Evolutionary conservation across 306 rosid genomes (phyloP).

Genomic region (Carpinus fangiana): DNA sequence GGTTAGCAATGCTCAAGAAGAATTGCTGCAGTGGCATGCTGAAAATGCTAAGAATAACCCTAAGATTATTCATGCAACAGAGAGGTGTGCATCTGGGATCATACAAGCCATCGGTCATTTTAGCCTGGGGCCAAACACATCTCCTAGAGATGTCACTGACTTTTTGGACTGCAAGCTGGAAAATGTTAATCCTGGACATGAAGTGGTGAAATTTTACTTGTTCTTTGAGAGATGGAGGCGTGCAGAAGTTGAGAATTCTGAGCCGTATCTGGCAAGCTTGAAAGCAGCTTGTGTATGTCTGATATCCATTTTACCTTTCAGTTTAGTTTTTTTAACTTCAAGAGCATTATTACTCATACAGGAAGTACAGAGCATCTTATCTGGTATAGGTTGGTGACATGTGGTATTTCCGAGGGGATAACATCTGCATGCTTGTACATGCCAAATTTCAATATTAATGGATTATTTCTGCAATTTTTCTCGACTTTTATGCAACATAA

Average conservation of each 20-base stretch:
- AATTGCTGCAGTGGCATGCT: slow-evolving; percentile 87
- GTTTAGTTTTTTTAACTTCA: background rate
- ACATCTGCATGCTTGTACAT: background rate
- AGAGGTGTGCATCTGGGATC: slow-evolving; percentile 95
- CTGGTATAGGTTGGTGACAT: background rate
- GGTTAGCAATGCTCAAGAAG: slow-evolving; percentile 99
- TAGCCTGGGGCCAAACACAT: slow-evolving; percentile 59
- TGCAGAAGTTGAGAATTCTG: slow-evolving; percentile 72
- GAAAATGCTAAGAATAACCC: slow-evolving; percentile 77
- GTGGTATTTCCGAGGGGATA: background rate
- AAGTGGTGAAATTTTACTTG: slow-evolving; percentile 57
- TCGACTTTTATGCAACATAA: background rate
- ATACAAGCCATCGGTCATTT: slow-evolving; percentile 93
- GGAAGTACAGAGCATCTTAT: background rate
- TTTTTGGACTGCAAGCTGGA: slow-evolving; percentile 28
- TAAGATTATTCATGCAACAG: slow-evolving; percentile 83
- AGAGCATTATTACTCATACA: background rate
- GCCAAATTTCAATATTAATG: background rate
- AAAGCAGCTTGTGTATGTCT: slow-evolving; percentile 60
- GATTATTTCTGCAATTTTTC: background rate
- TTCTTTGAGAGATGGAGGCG: slow-evolving; percentile 85
- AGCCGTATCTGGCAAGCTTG: slow-evolving; percentile 46
- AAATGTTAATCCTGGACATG: slow-evolving; percentile 46
- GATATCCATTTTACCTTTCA: slow-evolving; percentile 28
- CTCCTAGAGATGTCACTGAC: slow-evolving; percentile 78